phyloP scores from a whole-genome alignment of 116 monocot genomes.

The Thalassia testudinum region DNA sequence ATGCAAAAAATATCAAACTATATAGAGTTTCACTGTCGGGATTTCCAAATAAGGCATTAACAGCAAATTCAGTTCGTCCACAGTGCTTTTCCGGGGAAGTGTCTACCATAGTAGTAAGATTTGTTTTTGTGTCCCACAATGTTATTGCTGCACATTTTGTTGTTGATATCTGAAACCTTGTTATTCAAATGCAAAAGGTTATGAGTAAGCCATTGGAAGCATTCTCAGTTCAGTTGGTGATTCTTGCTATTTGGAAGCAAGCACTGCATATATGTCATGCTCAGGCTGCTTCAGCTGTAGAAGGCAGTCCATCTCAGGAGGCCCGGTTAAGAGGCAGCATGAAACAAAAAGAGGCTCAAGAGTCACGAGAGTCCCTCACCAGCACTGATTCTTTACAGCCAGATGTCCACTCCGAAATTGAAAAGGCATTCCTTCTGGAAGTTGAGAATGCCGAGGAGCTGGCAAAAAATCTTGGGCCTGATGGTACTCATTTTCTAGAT shows the following conservation, averaged over 20 bases:
- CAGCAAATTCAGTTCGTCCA: too few relatives aligned
- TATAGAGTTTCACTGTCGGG: too few relatives aligned
- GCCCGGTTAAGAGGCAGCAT: slow-evolving; percentile 7
- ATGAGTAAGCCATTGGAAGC: slow-evolving; percentile 64
- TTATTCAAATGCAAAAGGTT: too few relatives aligned
- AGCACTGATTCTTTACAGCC: slow-evolving; percentile 20
- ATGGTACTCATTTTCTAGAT: too few relatives aligned
- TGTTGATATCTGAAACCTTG: too few relatives aligned
- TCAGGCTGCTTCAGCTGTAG: slow-evolving; percentile 53
- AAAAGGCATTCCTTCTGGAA: slow-evolving; percentile 67
- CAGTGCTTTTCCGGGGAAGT: too few relatives aligned
- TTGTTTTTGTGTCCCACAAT: too few relatives aligned
- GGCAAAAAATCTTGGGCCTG: slow-evolving; percentile 38
- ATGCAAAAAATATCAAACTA: too few relatives aligned
- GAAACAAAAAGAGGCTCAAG: slow-evolving; percentile 10
- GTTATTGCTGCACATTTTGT: too few relatives aligned
- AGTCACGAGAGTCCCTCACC: slow-evolving; percentile 15
- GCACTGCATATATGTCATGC: slow-evolving; percentile 76
- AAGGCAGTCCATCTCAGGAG: slow-evolving; percentile 55
- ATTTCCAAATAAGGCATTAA: too few relatives aligned
- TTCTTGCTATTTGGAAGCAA: slow-evolving; percentile 96
- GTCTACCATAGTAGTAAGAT: too few relatives aligned
- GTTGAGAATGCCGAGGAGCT: slow-evolving; percentile 78
- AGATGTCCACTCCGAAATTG: slow-evolving; percentile 38
- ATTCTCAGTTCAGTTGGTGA: slow-evolving; percentile 77